Conservation (phyloP, 106 monocot species). For the Dendrobium huoshanense region DNA sequence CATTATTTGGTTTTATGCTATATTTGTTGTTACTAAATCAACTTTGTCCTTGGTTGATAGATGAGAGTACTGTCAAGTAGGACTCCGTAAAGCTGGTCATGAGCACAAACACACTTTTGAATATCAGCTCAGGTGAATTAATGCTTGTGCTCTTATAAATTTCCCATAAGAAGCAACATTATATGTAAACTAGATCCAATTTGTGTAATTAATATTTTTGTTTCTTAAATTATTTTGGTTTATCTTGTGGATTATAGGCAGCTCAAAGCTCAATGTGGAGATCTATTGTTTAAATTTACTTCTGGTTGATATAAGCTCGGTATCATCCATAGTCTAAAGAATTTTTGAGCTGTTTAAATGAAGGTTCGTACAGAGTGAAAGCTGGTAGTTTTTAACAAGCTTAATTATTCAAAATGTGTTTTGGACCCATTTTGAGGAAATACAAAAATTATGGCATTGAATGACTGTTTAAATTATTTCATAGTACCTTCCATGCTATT, state of each 20-base stretch:
- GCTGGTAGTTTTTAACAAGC: background rate
- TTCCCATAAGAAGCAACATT: background rate
- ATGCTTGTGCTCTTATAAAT: background rate
- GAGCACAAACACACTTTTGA: background rate
- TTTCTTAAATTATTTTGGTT: background rate
- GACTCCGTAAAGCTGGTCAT: constrained; percentile 4
- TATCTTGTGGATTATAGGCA: constrained; percentile 1
- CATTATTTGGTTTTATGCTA: background rate
- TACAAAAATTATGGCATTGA: background rate
- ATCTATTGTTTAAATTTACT: constrained; percentile 2
- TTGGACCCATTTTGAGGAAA: background rate
- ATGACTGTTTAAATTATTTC: background rate
- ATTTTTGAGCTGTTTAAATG: background rate
- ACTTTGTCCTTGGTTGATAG: constrained; percentile 5
- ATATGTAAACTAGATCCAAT: background rate
- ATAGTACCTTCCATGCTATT: background rate
- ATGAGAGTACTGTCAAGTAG: constrained; percentile 7
- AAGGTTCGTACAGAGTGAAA: background rate
- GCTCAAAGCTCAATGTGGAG: background rate
- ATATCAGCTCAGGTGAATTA: constrained; percentile 6
- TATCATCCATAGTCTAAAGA: background rate
- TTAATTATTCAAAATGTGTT: background rate
- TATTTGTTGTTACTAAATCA: constrained; percentile 7
- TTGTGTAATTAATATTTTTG: background rate
- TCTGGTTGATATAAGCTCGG: background rate